Percentiles rank a stretch among this genome's conserved stretches.
These are phyloP conservation scores for Waitea zeae DNA, from an alignment of 1,284 basidiomycete species.

Conservation along the genomic window DNA sequence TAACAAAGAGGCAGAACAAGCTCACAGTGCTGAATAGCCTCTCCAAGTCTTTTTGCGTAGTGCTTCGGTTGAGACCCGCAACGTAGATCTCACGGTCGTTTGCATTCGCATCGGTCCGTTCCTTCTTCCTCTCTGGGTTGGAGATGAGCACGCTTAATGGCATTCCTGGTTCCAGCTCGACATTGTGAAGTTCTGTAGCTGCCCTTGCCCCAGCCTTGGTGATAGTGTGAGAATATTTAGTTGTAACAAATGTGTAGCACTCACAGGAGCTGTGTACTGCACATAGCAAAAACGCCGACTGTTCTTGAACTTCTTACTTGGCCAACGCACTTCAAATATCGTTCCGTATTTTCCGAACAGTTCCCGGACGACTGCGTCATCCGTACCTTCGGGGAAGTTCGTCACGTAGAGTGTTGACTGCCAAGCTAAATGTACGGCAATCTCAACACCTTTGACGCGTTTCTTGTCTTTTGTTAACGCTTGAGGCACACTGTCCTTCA, in stretches of 20 bases:
- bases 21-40: slow-evolving; percentile 60
- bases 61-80: slow-evolving; percentile 64
- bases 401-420: slow-evolving; percentile 92
- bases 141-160: slow-evolving; percentile 74
- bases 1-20: slow-evolving; percentile 2
- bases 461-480: slow-evolving; percentile 93
- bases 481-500: slow-evolving; percentile 61
- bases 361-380: slow-evolving; percentile 61
- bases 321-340: slow-evolving; percentile 94
- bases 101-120: slow-evolving; percentile 72
- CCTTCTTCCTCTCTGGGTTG: slow-evolving; percentile 79
- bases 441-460: slow-evolving; percentile 51
- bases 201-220: slow-evolving; percentile 52
- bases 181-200: slow-evolving; percentile 64
- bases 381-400: slow-evolving; percentile 82
- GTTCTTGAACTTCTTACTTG: slow-evolving; percentile 88
- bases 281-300: slow-evolving; percentile 91
- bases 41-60: slow-evolving; percentile 55
- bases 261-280: slow-evolving; percentile 72
- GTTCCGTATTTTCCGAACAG: slow-evolving; percentile 78
- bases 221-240: not conserved
- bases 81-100: slow-evolving; percentile 77
- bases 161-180: slow-evolving; percentile 51
- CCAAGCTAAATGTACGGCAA: slow-evolving; percentile 82
- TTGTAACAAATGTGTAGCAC: not conserved